Evolutionary conservation across 768 basidiomycete genomes (phyloP).

Genomic region (Termitomyces sp.): DNA sequence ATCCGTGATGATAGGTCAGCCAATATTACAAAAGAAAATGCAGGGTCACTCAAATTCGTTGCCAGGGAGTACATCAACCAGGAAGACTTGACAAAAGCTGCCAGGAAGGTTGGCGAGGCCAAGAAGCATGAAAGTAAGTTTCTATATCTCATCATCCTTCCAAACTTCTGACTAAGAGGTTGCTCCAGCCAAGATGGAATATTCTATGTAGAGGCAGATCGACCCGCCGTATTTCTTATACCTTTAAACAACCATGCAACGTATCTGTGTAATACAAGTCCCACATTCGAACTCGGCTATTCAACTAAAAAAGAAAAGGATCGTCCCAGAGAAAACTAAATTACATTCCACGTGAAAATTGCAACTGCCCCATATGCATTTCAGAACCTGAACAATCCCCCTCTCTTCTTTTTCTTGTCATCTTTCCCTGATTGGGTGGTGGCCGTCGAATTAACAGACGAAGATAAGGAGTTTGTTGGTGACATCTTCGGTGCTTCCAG

Average conservation of each 20-base stretch:
- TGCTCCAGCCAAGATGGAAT: constrained; percentile 52
- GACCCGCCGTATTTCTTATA: constrained; percentile 13
- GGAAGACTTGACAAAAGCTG: constrained; percentile 95
- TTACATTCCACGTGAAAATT: constrained; percentile 13
- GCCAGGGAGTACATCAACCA: constrained; percentile 84
- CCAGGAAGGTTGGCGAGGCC: constrained; percentile 90
- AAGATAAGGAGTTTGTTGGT: constrained; percentile 49
- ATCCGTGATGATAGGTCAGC: constrained; percentile 89
- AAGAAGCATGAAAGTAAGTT: constrained; percentile 97
- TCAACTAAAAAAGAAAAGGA: neutral
- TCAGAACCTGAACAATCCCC: constrained; percentile 65
- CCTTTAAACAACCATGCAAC: neutral
- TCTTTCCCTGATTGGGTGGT: constrained; percentile 32
- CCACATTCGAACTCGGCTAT: neutral
- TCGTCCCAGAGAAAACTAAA: constrained; percentile 17
- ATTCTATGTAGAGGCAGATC: constrained; percentile 31
- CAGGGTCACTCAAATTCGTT: neutral
- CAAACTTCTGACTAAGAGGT: neutral
- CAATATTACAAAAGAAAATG: neutral
- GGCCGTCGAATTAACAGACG: constrained; percentile 35
- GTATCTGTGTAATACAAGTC: neutral
- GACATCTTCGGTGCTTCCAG: constrained; percentile 38
- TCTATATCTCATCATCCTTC: neutral
- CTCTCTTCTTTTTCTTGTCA: constrained; percentile 78
- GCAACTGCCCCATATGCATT: constrained; percentile 1